A percentile compares a stretch with the other conserved stretches of the same genome.
These are phyloP conservation scores for Ophiosphaerella korrae DNA, from an alignment of 2,329 filamentous ascomycete species.

Conservation along the genomic window DNA sequence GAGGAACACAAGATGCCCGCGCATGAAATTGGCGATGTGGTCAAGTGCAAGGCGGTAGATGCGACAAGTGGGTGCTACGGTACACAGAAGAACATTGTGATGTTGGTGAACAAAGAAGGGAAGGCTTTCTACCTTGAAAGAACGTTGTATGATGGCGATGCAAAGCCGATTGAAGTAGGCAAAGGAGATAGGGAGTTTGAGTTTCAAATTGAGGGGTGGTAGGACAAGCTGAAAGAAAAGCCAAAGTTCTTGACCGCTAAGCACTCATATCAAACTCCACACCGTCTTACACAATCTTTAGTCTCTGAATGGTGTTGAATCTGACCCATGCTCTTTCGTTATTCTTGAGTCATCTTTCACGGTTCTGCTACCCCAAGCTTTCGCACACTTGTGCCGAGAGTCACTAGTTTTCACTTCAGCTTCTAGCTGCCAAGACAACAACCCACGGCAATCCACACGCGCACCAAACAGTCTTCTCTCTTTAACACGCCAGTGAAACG, in stretches of 20 bases:
- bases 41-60: slow-evolving; percentile 40
- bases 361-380: neutral
- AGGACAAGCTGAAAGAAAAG: neutral
- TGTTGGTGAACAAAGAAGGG: slow-evolving; percentile 62
- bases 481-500: no score
- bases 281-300: neutral
- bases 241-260: neutral
- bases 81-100: slow-evolving; percentile 67
- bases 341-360: neutral
- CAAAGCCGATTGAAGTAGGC: slow-evolving; percentile 52
- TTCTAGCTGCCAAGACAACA: no score
- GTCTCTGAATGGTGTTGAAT: no score
- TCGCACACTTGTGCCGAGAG: neutral
- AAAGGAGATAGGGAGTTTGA: slow-evolving; percentile 55
- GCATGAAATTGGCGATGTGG: slow-evolving; percentile 49
- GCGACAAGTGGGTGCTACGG: slow-evolving; percentile 62
- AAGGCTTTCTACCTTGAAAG: slow-evolving; percentile 66
- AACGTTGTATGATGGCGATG: slow-evolving; percentile 62
- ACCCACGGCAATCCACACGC: no score
- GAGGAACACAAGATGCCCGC: slow-evolving; percentile 45
- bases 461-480: no score
- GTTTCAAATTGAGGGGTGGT: slow-evolving; percentile 56
- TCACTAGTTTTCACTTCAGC: no score
- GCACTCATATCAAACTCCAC: neutral
- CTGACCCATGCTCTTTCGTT: neutral